Evolutionary conservation across 805 yeast genomes (phyloP).

Genomic region (Spathaspora arborariae): DNA sequence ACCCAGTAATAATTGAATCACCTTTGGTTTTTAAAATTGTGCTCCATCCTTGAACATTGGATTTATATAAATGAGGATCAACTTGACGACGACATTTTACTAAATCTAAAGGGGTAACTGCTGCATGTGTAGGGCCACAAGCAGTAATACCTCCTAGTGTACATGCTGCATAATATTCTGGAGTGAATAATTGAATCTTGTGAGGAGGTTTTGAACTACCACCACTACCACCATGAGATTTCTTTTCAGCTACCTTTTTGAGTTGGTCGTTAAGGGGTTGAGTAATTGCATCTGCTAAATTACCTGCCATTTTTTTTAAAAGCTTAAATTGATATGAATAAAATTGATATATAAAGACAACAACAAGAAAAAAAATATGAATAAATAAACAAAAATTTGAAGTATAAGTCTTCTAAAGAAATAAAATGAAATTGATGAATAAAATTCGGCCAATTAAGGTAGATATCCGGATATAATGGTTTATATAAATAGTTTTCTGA

Average conservation of each 20-base stretch:
- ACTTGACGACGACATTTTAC: constrained; percentile 95
- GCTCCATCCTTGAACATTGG: constrained; percentile 80
- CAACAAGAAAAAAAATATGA: not conserved
- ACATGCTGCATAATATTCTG: constrained; percentile 68
- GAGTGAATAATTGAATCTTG: constrained; percentile 49
- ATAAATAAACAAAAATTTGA: not conserved
- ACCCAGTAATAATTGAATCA: constrained; percentile 76
- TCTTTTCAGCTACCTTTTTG: constrained; percentile 12
- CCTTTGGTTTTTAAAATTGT: constrained; percentile 75
- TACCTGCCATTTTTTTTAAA: constrained; percentile 12
- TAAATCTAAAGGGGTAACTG: constrained; percentile 88
- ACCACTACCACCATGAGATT: not conserved
- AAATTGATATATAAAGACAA: not conserved
- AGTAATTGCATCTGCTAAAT: constrained; percentile 24
- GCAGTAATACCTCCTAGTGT: constrained; percentile 79
- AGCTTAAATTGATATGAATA: not conserved
- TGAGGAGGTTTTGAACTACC: constrained; percentile 6
- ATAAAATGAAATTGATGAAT: not conserved
- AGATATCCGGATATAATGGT: not conserved
- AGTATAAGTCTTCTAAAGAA: not conserved
- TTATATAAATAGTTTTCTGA: not conserved
- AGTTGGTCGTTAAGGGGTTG: constrained; percentile 30
- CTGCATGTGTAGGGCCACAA: constrained; percentile 95
- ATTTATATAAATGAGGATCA: constrained; percentile 62
- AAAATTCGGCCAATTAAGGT: not conserved